Evolutionary conservation across 176 grass and related monocot genomes (phyloP), one percentile per base, ranked within the genome.

Genomic region (Oryza rufipogon): DNA sequence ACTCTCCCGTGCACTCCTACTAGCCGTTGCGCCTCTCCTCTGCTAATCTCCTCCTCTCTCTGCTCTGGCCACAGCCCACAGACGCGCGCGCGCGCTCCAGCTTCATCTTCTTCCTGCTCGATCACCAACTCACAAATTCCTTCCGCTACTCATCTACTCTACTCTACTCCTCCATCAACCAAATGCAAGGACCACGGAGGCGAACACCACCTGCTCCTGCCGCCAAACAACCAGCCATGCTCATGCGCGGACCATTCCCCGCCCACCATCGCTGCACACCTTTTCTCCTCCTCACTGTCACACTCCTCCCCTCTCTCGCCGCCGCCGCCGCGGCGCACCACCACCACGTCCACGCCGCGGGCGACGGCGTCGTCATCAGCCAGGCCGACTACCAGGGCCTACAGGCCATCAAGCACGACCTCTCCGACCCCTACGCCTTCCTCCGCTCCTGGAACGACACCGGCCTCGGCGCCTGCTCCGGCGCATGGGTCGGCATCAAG

Each of bases 391-490:
- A 89, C 86, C 92, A 91, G 70, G 92, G 92, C 30, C 89, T 94
- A 5, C 86, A 91, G 70, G 92, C 92, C 2, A 58, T 94, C 74
- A 94, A 91, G 86, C 83, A 89, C 42, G 89, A 84, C 22, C 78
- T 94, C 10, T 2, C 70, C 12, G 92, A 94, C 76, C 89, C 83
- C 16, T 56, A 39, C 6, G 92, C 83, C 16, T 19, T 89, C 39
- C 86, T 94, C 26, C 75, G 76, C 20, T 70, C 74, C 86, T 94
- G 92, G 92, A 94, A 94, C 76, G 92, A 73, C 82, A 89, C 89
- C 38, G 92, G 89, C 75, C 66, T 94, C 32, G 92, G 76, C 70
- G 92, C 92, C 0, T 94, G 89, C 80, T 84, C 89, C 9, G 92
- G 92, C 58, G 25, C 67, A 30, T 94, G 89, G 92, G 33, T 68